Evolutionary conservation across 140 eudicot genomes (phyloP), one percentile per base, ranked within the genome.

Genomic region (Stevia rebaudiana): DNA sequence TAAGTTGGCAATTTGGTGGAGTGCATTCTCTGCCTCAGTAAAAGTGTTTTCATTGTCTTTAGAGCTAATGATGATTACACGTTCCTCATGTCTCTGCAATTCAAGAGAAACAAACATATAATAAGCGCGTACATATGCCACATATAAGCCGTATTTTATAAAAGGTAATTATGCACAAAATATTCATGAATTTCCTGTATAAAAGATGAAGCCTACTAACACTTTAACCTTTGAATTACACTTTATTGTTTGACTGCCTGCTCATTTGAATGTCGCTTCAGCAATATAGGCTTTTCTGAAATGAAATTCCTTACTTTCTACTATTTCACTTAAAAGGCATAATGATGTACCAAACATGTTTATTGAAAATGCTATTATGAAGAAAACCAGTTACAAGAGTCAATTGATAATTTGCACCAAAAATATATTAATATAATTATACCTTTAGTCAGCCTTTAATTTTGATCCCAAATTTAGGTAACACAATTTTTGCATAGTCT

Each of bases 11-110:
- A 92, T 85, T 61, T 83, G 84, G 76, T 79, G 95, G 67, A 92
- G 92, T 48, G 98, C 98, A 77, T 79, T 74, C 78, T 92, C 98
- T 48, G 98, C 96, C 72, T 88, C 96, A 46, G 84, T 75, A 58
- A 79, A 75, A 31, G 46, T 39, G 24, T 54, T 70, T 36, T 83
- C 96, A 55, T 71, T 81, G 74, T 83, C 89, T 70, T 88, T 85
- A 28, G 96, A 92, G 68, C 95, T 92, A 67, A 92, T 88, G 74
- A 92, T 88, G 49, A 92, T 81, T 40, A 92, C 98, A 62, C 96
- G 87, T 72, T 92, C 98, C 73, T 88, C 98, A 63, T 88, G 79
- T 23, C 94, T 71, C 98, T 92, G 90, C 63, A 76, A 76, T 48
- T 60, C 50, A 73, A 22, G 6, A 67, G 52, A 59, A 61, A 2